Evolutionary conservation across 805 yeast genomes (phyloP).

Genomic region (Yueomyces sp.): DNA sequence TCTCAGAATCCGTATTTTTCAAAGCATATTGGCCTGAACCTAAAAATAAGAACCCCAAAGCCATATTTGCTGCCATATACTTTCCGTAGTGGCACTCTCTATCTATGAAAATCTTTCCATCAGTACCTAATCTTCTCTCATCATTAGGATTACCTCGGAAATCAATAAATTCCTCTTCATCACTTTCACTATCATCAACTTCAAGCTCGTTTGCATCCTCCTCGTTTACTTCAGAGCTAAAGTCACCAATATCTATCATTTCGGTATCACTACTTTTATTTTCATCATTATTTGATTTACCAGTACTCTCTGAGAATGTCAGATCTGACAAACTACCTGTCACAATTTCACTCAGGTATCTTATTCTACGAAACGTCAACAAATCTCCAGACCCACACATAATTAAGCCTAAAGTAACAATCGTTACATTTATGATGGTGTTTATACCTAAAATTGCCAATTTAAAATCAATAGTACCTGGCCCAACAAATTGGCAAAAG

Average conservation of each 20-base stretch:
- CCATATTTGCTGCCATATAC: constrained; percentile 65
- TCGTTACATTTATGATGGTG: constrained; percentile 43
- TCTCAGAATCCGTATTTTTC: constrained; percentile 37
- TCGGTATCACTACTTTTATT: constrained; percentile 1
- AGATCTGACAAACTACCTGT: constrained; percentile 26
- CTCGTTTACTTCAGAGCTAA: constrained; percentile 1
- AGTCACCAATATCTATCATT: constrained; percentile 3
- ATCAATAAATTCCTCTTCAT: neutral
- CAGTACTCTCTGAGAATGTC: constrained; percentile 3
- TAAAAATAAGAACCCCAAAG: constrained; percentile 75
- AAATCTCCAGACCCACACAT: constrained; percentile 92
- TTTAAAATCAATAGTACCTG: constrained; percentile 41
- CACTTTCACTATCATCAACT: neutral
- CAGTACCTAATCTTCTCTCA: neutral
- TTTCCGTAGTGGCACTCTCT: constrained; percentile 42
- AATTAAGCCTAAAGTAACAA: constrained; percentile 53
- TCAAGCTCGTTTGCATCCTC: neutral
- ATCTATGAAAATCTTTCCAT: constrained; percentile 12
- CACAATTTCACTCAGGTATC: constrained; percentile 49
- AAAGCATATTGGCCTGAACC: constrained; percentile 91
- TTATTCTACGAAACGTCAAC: constrained; percentile 56
- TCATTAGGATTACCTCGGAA: neutral
- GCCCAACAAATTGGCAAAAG: constrained; percentile 24
- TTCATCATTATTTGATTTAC: neutral
- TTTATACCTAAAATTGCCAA: constrained; percentile 38